Evolutionary conservation across 1,284 basidiomycete species (phyloP), one percentile per base, ranked within the genome.

Genomic region (Ustilago esculenta): DNA sequence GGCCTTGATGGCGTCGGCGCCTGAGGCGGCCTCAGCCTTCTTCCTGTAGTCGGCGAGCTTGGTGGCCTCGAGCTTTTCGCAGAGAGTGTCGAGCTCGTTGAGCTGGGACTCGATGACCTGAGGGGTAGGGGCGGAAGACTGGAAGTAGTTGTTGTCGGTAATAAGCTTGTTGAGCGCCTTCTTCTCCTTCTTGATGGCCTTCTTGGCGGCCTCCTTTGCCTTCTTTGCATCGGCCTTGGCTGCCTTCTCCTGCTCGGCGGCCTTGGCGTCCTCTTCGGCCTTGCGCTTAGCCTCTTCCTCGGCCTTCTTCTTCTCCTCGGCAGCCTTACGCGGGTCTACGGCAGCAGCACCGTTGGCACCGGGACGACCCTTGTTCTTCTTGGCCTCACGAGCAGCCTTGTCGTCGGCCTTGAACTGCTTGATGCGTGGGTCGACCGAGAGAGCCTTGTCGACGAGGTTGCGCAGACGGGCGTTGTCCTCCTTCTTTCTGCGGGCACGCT

Each of bases 321-420:
- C 80, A 51, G 55, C 74, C 52, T 70, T 60, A 39, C 66, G 58
- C 17, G 63, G 59, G 36, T 68, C 53, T 23, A 52, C 54, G 17
- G 56, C 71, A 29, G 47, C 53, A 58, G 83, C 86, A 27, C 80
- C 81, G 27, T 59, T 59, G 24, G 52, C 72, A 23, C 63, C 74
- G 17, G 82, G 83, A 51, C 83, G 84, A 41, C 84, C 87, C 82
- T 88, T 84, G 75, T 80, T 88, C 85, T 92, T 94, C 87, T 98
- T 98, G 37, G 92, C 92, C 77, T 94, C 92, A 25, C 94, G 87
- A 1, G 92, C 92, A 58, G 91, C 92, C 83, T 97, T 98, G 85
- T 98, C 95, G 79, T 96, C 89, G 72, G 92, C 90, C 84, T 95
- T 96, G 86, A 98, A 96, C 67, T 92, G 87, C 85, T 95, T 98